Evolutionary conservation across 2,329 filamentous ascomycete species (phyloP), one percentile per base, ranked within the genome.

Genomic region (Apiospora sp.): DNA sequence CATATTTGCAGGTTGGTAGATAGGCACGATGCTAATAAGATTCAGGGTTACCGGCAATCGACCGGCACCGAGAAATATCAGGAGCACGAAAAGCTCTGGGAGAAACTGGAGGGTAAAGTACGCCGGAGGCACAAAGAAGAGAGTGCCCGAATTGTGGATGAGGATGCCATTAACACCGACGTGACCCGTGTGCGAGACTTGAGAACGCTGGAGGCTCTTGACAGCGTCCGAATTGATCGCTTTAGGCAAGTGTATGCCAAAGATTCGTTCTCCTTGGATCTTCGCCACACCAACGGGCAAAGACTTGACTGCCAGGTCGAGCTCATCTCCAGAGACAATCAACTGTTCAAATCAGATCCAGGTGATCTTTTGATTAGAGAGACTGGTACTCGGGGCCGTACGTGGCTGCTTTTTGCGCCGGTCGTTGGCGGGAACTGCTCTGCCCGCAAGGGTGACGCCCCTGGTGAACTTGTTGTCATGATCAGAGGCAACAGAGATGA

Each of bases 361-460:
- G 95, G 96, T 8, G 96, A 99, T 81, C 81, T 99, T n/a, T 88
- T 99, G 30, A 92, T 99, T 72, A 95, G 96, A 76, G 95, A 98
- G 82, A 91, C 95, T n/a, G 94, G 95, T 64, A 89, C 90, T 70
- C 88, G 89, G 7, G 91, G 92, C 19, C 90, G 91, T 71, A 85
- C 87, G 41, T 98, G 94, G 91, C 88, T 99, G 5, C 87, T 99
- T 0, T 98, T 99, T 78, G 93, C 95, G n/a, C 96, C 96, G 0
- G 87, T 98, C n/a, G 87, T 92, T 24, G 87, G 90, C 75, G 86
- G 88, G 48, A 88, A 90, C 73, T 88, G 97, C 27, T 98, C 96
- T 16, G 94, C 95, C 69, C 91, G 96, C 51, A 91, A 88, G 73
- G 95, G 95, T 16, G 92, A 95, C 49, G 81, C 84, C 49, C 86